Evolutionary conservation across 2,329 filamentous ascomycete species (phyloP).

Genomic region (Aureobasidium sp.): DNA sequence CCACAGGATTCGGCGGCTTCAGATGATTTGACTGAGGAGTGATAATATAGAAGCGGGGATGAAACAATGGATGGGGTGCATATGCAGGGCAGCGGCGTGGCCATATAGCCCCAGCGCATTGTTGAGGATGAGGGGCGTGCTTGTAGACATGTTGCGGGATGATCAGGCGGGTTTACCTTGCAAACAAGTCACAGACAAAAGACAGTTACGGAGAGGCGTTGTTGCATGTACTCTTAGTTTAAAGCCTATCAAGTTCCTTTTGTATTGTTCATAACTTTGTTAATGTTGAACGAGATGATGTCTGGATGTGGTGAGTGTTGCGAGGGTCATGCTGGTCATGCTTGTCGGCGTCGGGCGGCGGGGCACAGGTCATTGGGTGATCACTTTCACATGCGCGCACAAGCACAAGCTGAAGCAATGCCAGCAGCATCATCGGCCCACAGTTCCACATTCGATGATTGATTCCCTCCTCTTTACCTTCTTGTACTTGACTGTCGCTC

Average conservation of each 20-base stretch:
- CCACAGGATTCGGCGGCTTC: constrained; percentile 25
- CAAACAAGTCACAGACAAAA: constrained; percentile 1
- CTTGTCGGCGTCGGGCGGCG: background rate
- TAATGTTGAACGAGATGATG: background rate
- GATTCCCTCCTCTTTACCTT: background rate
- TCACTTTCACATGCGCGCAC: constrained; percentile 6
- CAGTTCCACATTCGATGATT: background rate
- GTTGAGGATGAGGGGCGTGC: constrained; percentile 12
- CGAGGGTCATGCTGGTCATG: background rate
- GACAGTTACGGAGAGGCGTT: background rate
- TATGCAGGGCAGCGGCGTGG: constrained; percentile 8
- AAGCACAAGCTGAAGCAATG: background rate
- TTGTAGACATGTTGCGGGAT: constrained; percentile 1
- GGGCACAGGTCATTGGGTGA: constrained; percentile 4
- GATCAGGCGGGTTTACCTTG: background rate
- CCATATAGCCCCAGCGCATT: background rate
- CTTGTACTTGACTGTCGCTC: background rate
- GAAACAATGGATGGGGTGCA: constrained; percentile 6
- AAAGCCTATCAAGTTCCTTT: background rate
- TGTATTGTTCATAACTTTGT: background rate
- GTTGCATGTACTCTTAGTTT: constrained; percentile 14
- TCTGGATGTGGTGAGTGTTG: background rate
- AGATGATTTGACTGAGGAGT: constrained; percentile 15
- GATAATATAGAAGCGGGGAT: constrained; percentile 5
- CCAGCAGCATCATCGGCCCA: constrained; percentile 8